A percentile compares a stretch with the other conserved stretches of the same genome.
phyloP scores from a whole-genome alignment of 768 basidiomycete species.

The Sarcodon sp. region DNA sequence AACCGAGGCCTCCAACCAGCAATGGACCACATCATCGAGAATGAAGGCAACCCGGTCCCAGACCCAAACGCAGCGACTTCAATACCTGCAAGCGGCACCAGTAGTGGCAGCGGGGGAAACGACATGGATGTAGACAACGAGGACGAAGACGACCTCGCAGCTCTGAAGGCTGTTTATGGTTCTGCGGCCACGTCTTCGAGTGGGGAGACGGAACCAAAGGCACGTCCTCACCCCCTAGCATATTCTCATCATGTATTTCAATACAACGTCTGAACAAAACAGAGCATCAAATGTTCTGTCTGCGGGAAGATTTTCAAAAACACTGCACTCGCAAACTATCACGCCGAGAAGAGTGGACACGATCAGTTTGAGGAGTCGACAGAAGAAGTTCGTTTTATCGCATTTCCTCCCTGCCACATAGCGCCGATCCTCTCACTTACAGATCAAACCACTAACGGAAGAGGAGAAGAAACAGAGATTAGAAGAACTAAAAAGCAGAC shows the following conservation, averaged over 20 bases:
- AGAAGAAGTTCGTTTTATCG: conserved; percentile 54
- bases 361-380: conserved; percentile 93
- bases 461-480: conserved; percentile 83
- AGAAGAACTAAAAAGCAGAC: conserved; percentile 63
- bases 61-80: conserved; percentile 31
- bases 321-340: conserved; percentile 80
- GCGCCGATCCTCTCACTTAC: background rate
- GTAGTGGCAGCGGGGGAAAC: conserved; percentile 8
- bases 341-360: conserved; percentile 92
- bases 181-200: conserved; percentile 12
- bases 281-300: conserved; percentile 77
- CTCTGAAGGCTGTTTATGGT: conserved; percentile 36
- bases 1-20: conserved; percentile 81
- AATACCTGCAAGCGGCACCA: conserved; percentile 17
- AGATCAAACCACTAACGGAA: conserved; percentile 92
- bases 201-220: conserved; percentile 54
- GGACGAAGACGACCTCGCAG: conserved; percentile 63
- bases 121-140: conserved; percentile 40
- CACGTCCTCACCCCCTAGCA: conserved; percentile 12
- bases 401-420: background rate
- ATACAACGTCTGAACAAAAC: background rate
- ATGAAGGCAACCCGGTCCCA: conserved; percentile 68
- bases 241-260: background rate
- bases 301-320: conserved; percentile 84
- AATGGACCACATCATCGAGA: conserved; percentile 80